These are phyloP conservation scores for Westerdykella aurantiaca DNA, from an alignment of 2,329 filamentous ascomycete genomes.

Conservation along the genomic window DNA sequence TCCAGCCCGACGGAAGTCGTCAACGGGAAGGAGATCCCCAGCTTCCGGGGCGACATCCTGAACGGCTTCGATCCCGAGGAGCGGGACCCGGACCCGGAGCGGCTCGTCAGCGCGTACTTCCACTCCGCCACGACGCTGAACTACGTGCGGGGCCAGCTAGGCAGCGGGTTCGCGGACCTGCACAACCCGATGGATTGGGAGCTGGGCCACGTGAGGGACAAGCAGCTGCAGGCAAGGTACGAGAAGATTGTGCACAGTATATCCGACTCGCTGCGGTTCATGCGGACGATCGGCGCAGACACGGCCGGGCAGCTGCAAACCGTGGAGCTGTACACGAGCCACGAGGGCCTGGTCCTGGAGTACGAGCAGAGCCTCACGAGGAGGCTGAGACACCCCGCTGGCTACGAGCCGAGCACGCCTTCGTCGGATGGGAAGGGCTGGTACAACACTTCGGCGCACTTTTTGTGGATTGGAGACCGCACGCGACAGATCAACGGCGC, in stretches of 20 bases:
- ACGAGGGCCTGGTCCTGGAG: constrained; percentile 88
- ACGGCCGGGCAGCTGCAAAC: constrained; percentile 79
- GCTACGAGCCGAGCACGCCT: constrained; percentile 27
- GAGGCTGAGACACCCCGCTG: constrained; percentile 59
- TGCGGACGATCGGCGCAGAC: constrained; percentile 87
- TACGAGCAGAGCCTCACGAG: constrained; percentile 89
- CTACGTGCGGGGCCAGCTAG: constrained; percentile 77
- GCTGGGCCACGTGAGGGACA: constrained; percentile 82
- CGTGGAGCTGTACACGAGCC: constrained; percentile 90
- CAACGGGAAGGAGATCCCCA: constrained; percentile 74
- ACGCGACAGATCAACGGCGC: constrained; percentile 89
- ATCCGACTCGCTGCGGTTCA: constrained; percentile 86
- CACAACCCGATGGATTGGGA: constrained; percentile 94
- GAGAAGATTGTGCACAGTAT: constrained; percentile 77
- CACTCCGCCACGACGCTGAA: constrained; percentile 93
- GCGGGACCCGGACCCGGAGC: constrained; percentile 71
- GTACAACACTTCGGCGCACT: constrained; percentile 93
- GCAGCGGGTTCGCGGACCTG: constrained; percentile 86
- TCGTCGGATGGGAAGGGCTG: constrained; percentile 54
- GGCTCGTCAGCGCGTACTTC: constrained; percentile 88
- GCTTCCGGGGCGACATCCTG: constrained; percentile 91
- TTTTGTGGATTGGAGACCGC: constrained; percentile 97
- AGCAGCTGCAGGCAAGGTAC: constrained; percentile 79
- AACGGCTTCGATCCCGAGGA: constrained; percentile 79
- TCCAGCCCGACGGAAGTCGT: constrained; percentile 81